Evolutionary conservation across 202 grass and related monocot genomes (phyloP), one percentile per base, ranked within the genome.

Genomic region (Dendrocalamus latiflorus): DNA sequence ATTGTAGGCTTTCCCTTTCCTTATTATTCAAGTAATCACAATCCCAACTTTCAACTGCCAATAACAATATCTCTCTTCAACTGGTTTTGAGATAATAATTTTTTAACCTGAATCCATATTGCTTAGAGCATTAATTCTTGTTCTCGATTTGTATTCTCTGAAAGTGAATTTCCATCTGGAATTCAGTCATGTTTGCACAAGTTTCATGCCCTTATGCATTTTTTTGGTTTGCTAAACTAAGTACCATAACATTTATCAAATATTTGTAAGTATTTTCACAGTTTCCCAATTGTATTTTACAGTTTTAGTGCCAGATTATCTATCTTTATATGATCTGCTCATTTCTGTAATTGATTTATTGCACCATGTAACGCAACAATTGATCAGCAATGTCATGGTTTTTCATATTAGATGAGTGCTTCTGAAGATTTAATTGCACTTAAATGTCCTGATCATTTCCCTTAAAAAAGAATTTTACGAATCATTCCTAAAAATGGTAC

Each of bases 331-430:
- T 34, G 28, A 7, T 81, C 61, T 41, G 18, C 22, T 63, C 4
- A 45, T 84, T 69, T 53, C 22, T 0, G 26, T 78, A 18, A 59
- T 69, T 44, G 20, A 14, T 58, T 49, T 39, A 78, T 20, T 44
- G 63, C 61, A 74, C 30, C 42, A 81, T 39, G 43, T 22, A 51
- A 18, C 63, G 18, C 36, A 60, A 20, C 21, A 44, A 4, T 76
- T 38, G 26, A 89, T 75, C 47, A 37, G 68, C 34, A 36, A 0
- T 6, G 0, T 80, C 28, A 55, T 69, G 7, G n/a, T 39, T 69
- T 73, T 68, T 16, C 33, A 84, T 79, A 30, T 84, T 75, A 36
- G 20, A 62, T 60, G 66, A 50, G 44, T 85, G 38, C n/a, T 57
- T 71, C 8, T 69, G 15, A 63, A 34, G 63, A 70, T 76, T 76